These are phyloP conservation scores for Acanthamoeba sp. DNA, from an alignment of 208 protist genomes.

Conservation along the genomic window DNA sequence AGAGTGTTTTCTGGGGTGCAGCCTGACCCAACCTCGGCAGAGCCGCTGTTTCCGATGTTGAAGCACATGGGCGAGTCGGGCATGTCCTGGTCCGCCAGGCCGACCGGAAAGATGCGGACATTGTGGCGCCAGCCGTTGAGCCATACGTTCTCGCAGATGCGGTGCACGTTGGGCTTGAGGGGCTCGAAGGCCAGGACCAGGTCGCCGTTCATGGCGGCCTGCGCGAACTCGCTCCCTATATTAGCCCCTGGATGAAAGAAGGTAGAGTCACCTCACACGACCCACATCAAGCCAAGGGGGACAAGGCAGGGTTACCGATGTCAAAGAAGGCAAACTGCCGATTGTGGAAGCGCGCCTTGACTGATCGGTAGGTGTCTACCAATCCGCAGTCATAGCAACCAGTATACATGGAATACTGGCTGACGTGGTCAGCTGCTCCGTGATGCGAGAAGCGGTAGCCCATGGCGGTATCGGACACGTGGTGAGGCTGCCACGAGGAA, in stretches of 20 bases:
- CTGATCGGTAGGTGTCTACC: not conserved
- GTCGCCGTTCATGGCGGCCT: not conserved
- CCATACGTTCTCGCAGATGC: not conserved
- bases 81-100: not conserved
- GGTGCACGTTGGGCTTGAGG: not conserved
- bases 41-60: not conserved
- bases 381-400: not conserved
- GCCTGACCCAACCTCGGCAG: not conserved
- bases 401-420: not conserved
- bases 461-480: not conserved
- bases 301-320: not conserved
- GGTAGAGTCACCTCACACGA: too few species aligned
- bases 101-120: not conserved
- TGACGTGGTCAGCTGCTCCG: not conserved
- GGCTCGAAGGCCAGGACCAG: not conserved
- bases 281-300: too few species aligned
- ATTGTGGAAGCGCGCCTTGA: not conserved
- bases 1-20: not conserved
- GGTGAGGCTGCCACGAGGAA: not conserved
- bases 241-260: not conserved
- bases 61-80: not conserved
- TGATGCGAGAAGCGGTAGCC: not conserved
- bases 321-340: not conserved
- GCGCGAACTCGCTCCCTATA: not conserved
- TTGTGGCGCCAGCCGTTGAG: not conserved